Base-by-base conservation (phyloP, 169 alveolate genomes). In the Plasmodium knowlesi region DNA sequence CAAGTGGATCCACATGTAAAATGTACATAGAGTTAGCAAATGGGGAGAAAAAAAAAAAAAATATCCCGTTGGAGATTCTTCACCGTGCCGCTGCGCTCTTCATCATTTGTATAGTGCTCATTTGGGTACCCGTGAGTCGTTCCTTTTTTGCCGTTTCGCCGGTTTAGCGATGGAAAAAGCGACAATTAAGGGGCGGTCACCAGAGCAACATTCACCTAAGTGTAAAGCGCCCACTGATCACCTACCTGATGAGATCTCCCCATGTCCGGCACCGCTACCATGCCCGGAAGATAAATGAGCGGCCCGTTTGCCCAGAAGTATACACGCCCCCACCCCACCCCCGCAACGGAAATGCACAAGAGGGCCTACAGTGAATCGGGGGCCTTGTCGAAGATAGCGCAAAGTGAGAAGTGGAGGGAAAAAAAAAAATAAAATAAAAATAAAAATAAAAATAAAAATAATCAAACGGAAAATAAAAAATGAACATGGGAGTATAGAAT, bases 331-430 rank as follows among this genome's bases (percentile, higher is more conserved):
- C 61, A 1, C 61, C 61, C 34, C 61, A 19, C 34, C 70, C 70
- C 30, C 28, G 6, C 70, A 34, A n/a, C 19, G 57, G 43, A 85
- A 22, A 88, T 88, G 93, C 79, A 88, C 22, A 88, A 76, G 41
- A 76, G 93, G 50, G 88, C 93, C 46, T 88, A 88, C 71, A 88
- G 93, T 37, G 93, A 88, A 34, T 88, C 93, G 32, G 89, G 79
- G 67, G 93, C 70, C 43, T 39, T 54, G 72, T 46, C 86, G 43
- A 88, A 54, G 22, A 53, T 34, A 2, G n/a, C 53, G 79, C 61
- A 28, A 5, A 16, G 93, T 86, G 78, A 86, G 93, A 86, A 28
- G 9, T 39, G 54, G 80, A 73, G 41, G 67, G 14, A 46, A 71
- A 73, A 85, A 83, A 61, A 30, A 57, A 37, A 28, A 80, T n/a